These are phyloP conservation scores for Aspergillus quadricinctus DNA, from an alignment of 2,329 filamentous ascomycete species.

Conservation along the genomic window DNA sequence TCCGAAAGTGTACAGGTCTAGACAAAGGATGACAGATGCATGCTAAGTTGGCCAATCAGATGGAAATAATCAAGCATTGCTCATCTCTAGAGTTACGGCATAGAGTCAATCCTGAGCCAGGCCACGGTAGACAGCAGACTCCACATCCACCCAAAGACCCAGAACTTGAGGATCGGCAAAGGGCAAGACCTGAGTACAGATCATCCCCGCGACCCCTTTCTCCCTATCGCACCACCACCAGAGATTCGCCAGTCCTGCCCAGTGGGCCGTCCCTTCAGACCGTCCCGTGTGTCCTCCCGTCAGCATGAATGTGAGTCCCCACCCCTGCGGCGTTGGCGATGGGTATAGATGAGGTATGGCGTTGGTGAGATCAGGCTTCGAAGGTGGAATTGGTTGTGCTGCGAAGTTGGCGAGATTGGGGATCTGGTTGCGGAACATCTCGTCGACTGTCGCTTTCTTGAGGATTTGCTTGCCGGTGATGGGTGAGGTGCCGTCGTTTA, in stretches of 20 bases:
- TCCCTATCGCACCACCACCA: conserved; percentile 63
- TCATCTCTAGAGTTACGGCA: neutral
- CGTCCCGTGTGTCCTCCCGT: conserved; percentile 51
- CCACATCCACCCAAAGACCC: conserved; percentile 32
- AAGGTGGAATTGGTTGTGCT: conserved; percentile 41
- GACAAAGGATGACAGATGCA: neutral
- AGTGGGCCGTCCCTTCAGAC: conserved; percentile 48
- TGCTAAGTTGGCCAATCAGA: neutral
- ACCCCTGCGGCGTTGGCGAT: conserved; percentile 54
- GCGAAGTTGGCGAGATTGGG: conserved; percentile 52
- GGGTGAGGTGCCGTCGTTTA: conserved; percentile 62
- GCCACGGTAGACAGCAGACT: neutral
- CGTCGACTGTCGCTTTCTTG: conserved; percentile 53
- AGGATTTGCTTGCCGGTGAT: conserved; percentile 54
- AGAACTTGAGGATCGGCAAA: conserved; percentile 44
- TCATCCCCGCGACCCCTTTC: conserved; percentile 53
- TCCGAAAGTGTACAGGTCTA: neutral
- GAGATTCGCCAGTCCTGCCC: conserved; percentile 58
- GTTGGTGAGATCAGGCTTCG: conserved; percentile 50
- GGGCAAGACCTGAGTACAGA: conserved; percentile 50
- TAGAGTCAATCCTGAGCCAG: neutral
- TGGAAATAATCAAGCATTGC: neutral
- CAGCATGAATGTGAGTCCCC: conserved; percentile 59
- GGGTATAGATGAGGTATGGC: conserved; percentile 49
- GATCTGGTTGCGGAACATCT: conserved; percentile 64